Evolutionary conservation across 2,329 filamentous ascomycete species (phyloP), one percentile per base, ranked within the genome.

Genomic region (Sporothrix phasma): DNA sequence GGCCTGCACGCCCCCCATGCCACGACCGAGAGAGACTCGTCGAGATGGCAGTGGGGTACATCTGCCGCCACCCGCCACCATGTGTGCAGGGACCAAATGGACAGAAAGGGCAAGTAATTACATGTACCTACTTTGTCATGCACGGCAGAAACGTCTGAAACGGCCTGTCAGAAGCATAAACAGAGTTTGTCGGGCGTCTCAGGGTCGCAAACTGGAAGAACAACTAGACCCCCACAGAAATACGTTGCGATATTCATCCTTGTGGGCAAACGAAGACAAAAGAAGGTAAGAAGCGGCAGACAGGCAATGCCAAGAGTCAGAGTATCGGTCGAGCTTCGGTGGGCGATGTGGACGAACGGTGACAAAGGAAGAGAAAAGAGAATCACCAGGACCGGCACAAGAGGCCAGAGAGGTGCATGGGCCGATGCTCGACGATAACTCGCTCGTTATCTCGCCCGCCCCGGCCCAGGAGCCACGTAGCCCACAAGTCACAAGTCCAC

Each of bases 21-120:
- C n/a, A n/a, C n/a, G n/a, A n/a, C 17, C 34, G 26, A 54, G 1
- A 26, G 53, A 39, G 51, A 29, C n/a, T n/a, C 22, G 53, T 43
- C 53, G 54, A 37, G 54, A 58, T 43, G 54, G 34, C 54, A 43
- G 54, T 58, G 54, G 54, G 54, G 54, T 43, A 34, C 37, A 41
- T 43, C 54, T 58, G 37, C 53, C 54, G 39, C 19, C 54, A 58
- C n/a, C n/a, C n/a, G n/a, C 37, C 54, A 43, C 54, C 51, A 39
- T n/a, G n/a, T n/a, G n/a, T n/a, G n/a, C n/a, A n/a, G n/a, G n/a
- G n/a, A n/a, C n/a, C n/a, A n/a, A n/a, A n/a, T n/a, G n/a, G n/a
- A n/a, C n/a, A n/a, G n/a, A n/a, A n/a, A n/a, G n/a, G n/a, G n/a
- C n/a, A n/a, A n/a, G n/a, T n/a, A n/a, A n/a, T n/a, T n/a, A n/a